These are phyloP conservation scores for Penicillium argentinense DNA, from an alignment of 495 filamentous ascomycete genomes.

Conservation along the genomic window DNA sequence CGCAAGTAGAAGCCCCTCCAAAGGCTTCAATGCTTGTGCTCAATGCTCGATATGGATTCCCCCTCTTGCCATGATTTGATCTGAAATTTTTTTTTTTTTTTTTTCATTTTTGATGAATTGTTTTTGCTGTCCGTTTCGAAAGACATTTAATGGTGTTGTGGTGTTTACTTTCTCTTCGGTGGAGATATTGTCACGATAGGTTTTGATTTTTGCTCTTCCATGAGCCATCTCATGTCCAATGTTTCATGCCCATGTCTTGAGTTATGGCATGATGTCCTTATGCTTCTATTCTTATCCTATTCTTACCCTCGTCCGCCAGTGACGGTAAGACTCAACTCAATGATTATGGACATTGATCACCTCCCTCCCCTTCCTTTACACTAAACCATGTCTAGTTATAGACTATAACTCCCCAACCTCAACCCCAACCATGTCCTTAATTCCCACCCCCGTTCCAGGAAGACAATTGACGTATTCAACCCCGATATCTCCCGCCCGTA, in stretches of 20 bases:
- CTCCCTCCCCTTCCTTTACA: too few species aligned
- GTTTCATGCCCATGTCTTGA: too few species aligned
- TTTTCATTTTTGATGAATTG: constrained; percentile 3
- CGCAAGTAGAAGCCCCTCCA: constrained; percentile 29
- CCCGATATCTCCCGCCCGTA: constrained; percentile 15
- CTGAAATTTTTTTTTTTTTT: constrained; percentile 2
- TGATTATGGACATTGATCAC: too few species aligned
- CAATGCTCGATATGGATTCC: too few species aligned
- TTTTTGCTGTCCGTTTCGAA: too few species aligned
- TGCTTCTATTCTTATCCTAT: too few species aligned
- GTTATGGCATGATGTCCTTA: too few species aligned
- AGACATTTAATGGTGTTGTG: too few species aligned
- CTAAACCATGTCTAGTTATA: too few species aligned
- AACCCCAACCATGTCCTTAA: neutral
- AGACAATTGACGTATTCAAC: constrained; percentile 28
- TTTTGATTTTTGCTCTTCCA: constrained; percentile 3
- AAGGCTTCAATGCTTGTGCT: neutral
- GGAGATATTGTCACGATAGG: constrained; percentile 2
- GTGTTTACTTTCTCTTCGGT: constrained; percentile 2
- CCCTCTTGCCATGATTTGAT: neutral
- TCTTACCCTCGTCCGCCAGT: too few species aligned
- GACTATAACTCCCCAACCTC: neutral
- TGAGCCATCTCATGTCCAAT: too few species aligned
- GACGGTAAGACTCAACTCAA: too few species aligned
- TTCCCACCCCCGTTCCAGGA: constrained; percentile 10